Evolutionary conservation across 1,284 basidiomycete species (phyloP).

Genomic region (Fomitiporia mediterranea): DNA sequence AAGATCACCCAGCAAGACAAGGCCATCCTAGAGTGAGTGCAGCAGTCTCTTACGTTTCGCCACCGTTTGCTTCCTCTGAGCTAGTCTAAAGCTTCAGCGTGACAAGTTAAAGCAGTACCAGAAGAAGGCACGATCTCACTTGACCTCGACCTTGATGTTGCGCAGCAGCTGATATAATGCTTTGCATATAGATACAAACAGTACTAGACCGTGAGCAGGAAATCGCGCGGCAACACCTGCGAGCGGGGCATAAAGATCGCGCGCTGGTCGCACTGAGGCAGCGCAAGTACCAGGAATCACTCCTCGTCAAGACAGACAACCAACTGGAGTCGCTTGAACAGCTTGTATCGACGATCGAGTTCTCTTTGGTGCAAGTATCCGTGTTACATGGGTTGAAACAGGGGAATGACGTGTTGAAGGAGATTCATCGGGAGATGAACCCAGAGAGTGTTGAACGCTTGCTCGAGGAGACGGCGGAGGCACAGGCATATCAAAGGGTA

Average conservation of each 20-base stretch:
- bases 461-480: constrained; percentile 89
- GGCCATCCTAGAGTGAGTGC: constrained; percentile 86
- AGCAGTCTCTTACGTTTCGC: background rate
- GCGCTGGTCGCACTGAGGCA: constrained; percentile 84
- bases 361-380: constrained; percentile 90
- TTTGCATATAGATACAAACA: constrained; percentile 68
- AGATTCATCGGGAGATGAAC: constrained; percentile 93
- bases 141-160: background rate
- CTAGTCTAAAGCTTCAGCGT: constrained; percentile 88
- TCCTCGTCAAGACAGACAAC: constrained; percentile 83
- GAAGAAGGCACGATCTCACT: constrained; percentile 62
- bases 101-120: constrained; percentile 96
- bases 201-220: constrained; percentile 85
- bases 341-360: constrained; percentile 92
- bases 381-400: constrained; percentile 90
- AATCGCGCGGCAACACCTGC: constrained; percentile 82
- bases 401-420: constrained; percentile 88
- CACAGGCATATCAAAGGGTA: constrained; percentile 86
- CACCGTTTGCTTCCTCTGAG: constrained; percentile 10
- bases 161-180: background rate
- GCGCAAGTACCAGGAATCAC: constrained; percentile 89
- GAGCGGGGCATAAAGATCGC: constrained; percentile 78
- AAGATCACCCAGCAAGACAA: constrained; percentile 93
- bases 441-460: constrained; percentile 90
- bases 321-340: constrained; percentile 90